These are phyloP conservation scores for Diaporthe vexans DNA, from an alignment of 2,329 filamentous ascomycete species.

Conservation along the genomic window DNA sequence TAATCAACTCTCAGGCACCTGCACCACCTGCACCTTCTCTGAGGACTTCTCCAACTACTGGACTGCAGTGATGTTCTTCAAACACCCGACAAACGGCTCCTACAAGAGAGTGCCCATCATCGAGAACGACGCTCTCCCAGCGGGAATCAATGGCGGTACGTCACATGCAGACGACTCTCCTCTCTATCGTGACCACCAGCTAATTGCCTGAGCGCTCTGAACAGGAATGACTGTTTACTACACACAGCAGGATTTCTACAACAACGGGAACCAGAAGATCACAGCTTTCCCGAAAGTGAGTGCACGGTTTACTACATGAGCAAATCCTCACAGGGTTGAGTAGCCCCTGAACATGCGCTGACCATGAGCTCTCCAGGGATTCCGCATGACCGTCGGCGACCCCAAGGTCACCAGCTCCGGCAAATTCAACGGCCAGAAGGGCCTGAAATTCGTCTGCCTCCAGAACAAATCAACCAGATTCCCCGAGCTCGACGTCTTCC, in stretches of 20 bases:
- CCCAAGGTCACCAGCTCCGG: slow-evolving; percentile 44
- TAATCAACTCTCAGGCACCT: slow-evolving; percentile 44
- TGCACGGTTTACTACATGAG: slow-evolving; percentile 6
- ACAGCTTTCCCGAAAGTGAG: slow-evolving; percentile 54
- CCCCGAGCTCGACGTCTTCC: slow-evolving; percentile 57
- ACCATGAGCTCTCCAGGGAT: slow-evolving; percentile 49
- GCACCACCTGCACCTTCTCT: slow-evolving; percentile 52
- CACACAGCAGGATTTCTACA: slow-evolving; percentile 56
- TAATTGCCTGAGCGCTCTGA: background rate
- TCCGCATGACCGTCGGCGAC: slow-evolving; percentile 57
- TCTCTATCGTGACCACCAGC: background rate
- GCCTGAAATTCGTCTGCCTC: slow-evolving; percentile 58
- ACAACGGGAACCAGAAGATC: slow-evolving; percentile 55
- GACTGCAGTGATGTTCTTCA: slow-evolving; percentile 49
- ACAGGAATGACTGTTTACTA: slow-evolving; percentile 57
- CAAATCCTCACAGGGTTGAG: background rate
- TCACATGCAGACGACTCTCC: background rate
- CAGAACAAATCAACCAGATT: slow-evolving; percentile 56
- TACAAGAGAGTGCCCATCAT: slow-evolving; percentile 50
- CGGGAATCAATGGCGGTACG: slow-evolving; percentile 52
- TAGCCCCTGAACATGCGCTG: slow-evolving; percentile 5
- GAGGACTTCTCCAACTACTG: slow-evolving; percentile 54
- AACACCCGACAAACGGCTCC: slow-evolving; percentile 43
- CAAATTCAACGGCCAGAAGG: slow-evolving; percentile 23
- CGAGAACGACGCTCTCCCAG: slow-evolving; percentile 31